These are phyloP conservation scores for Cyphellophora attinorum DNA, from an alignment of 2,329 filamentous ascomycete species.

Conservation along the genomic window DNA sequence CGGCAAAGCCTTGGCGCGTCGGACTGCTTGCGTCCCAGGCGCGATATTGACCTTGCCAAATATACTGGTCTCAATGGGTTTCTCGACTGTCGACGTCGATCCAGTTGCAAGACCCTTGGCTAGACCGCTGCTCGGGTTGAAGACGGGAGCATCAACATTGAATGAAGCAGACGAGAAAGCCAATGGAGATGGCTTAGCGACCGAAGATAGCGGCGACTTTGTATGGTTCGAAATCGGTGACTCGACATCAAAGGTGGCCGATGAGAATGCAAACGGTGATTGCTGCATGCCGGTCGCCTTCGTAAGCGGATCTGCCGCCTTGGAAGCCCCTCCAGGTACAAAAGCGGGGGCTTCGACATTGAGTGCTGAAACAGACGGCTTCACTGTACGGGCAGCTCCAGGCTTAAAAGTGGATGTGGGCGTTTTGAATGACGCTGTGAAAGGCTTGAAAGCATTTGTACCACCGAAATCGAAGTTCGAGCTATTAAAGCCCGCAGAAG, in stretches of 20 bases:
- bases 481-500: constrained; percentile 40
- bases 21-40: constrained; percentile 52
- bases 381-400: neutral
- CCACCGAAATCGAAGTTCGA: constrained; percentile 33
- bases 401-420: constrained; percentile 1
- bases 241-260: too few relatives aligned
- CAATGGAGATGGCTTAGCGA: constrained; percentile 9
- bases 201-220: constrained; percentile 6
- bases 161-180: constrained; percentile 47
- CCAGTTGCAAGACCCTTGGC: constrained; percentile 10
- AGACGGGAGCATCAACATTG: constrained; percentile 66
- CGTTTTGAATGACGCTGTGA: constrained; percentile 1
- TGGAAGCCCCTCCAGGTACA: constrained; percentile 40
- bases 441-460: constrained; percentile 14
- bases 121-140: constrained; percentile 47
- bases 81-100: constrained; percentile 15
- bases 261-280: too few relatives aligned
- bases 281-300: too few relatives aligned
- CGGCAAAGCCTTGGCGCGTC: constrained; percentile 69
- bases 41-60: constrained; percentile 58
- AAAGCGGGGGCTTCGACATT: constrained; percentile 64
- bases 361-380: constrained; percentile 35
- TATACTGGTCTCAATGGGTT: constrained; percentile 34
- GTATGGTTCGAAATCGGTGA: too few relatives aligned
- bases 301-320: neutral